Evolutionary conservation across 306 rosid genomes (phyloP), one percentile per base, ranked within the genome.

Genomic region (Chamaecrista fasciculata): DNA sequence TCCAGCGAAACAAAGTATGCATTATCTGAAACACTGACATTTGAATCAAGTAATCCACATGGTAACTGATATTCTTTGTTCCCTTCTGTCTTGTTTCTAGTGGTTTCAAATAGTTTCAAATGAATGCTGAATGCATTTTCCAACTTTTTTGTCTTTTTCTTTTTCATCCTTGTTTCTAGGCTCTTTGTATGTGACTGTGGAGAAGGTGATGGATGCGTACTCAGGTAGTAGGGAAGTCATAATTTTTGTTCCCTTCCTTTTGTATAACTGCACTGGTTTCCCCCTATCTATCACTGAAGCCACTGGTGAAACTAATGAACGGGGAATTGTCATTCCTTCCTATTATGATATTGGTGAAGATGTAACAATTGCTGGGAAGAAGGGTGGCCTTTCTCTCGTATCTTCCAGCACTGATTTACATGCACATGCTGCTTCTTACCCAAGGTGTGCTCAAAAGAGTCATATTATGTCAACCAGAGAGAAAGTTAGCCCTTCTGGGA

Each of bases 231-330:
- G 97, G 83, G 98, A 93, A 74, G 72, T 93, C 39, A 52, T 79
- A 49, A 69, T 93, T 67, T 88, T 67, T 66, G 97, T 86, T 74
- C 98, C 97, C 42, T 88, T 86, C 80, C 82, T 93, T 70, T 76
- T 93, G 72, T 93, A 90, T 79, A 93, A 93, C 75, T 93, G 98
- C 79, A 77, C 82, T 65, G 94, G 92, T 58, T 90, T 90, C 69
- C 90, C 97, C 14, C 76, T 93, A 26, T 26, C 64, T 62, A 82
- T 90, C 34, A 83, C 84, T 46, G 91, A 90, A 73, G 70, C 83
- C 65, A 75, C 79, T 23, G 73, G 63, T 59, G 86, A 86, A 76
- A 59, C 60, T 15, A 79, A 81, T 18, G 83, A 82, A 67, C 76
- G 55, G 82, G 76, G 80, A 57, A 78, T 67, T 46, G 66, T 77